Base-by-base conservation (phyloP, 2,329 filamentous ascomycete species). In the Nemania sp. region DNA sequence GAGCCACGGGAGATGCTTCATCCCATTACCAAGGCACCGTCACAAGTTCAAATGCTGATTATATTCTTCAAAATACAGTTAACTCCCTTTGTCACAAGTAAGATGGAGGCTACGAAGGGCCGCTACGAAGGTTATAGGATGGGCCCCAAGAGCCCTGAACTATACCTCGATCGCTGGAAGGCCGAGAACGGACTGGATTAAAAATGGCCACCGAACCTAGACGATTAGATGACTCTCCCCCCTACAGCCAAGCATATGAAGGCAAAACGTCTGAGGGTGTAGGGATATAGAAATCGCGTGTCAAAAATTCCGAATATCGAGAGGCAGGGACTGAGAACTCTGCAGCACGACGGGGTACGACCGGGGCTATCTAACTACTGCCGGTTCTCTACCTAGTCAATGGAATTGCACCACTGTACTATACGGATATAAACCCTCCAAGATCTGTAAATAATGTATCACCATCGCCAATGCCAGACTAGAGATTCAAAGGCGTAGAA, bases 81-180 rank as follows among this genome's bases (percentile, higher is more conserved):
- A 76, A 93, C 90, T 2, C 93, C 93, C 1, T 97, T 95, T 75
- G 91, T 96, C 59, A 88, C 89, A 65, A 83, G 83, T 57, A 86
- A 86, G 68, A 83, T 93, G 64, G 81, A 84, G 70, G 80, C 82
- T 45, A 78, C 82, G 24, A 82, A 80, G 59, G 89, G 89, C 55
- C 82, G 83, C 67, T 90, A 89, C 77, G 82, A 86, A 71, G 84
- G 84, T 26, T 82, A 84, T 38, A 76, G 76, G 24, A 60, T 72
- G 71, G 89, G 90, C 18, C 87, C 89, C 11, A 83, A 87, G 72
- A 87, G 87, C 75, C 87, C 90, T n/a, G 80, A 85, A 72, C 78
- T 85, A 49, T 92, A 91, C 76, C 81, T 92, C 54, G 82, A 86
- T 70, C 84, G 85, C 74, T 92, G 90, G 90, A 92, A 92, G 83